Conservation (phyloP, 164 flowering plant genomes). For the Tetrastigma voinierianum region DNA sequence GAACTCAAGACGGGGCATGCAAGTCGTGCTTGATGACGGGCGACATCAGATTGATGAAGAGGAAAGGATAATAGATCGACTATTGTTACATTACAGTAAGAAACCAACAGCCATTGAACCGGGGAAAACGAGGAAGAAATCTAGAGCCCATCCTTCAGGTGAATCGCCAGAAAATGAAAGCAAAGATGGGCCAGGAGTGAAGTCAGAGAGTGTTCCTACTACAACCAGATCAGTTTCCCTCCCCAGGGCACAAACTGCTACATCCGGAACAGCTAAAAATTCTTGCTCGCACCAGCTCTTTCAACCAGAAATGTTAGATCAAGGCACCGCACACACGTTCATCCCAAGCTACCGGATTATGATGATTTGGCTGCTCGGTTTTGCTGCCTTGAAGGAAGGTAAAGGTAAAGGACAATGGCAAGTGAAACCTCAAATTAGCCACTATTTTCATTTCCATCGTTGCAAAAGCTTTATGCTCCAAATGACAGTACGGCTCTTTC, state of each 20-base stretch:
- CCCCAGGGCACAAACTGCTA: constrained; percentile 50
- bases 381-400: constrained; percentile 73
- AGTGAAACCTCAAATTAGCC: background rate
- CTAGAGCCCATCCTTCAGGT: constrained; percentile 29
- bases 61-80: constrained; percentile 68
- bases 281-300: constrained; percentile 60
- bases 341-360: constrained; percentile 69
- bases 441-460: background rate
- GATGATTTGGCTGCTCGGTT: constrained; percentile 65
- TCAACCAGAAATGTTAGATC: constrained; percentile 38
- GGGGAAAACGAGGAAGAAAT: constrained; percentile 25
- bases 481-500: too few species aligned
- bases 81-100: constrained; percentile 74
- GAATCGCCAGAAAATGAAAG: constrained; percentile 16
- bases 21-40: constrained; percentile 47
- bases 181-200: constrained; percentile 20
- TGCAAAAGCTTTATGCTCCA: too few species aligned
- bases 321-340: constrained; percentile 62
- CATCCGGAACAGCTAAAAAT: constrained; percentile 37
- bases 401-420: constrained; percentile 16
- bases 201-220: constrained; percentile 22
- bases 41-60: constrained; percentile 50
- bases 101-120: constrained; percentile 50
- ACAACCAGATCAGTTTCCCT: constrained; percentile 63
- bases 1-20: constrained; percentile 45